These are phyloP conservation scores for Cryptosporidium felis DNA, from an alignment of 169 alveolate genomes.

Conservation along the genomic window DNA sequence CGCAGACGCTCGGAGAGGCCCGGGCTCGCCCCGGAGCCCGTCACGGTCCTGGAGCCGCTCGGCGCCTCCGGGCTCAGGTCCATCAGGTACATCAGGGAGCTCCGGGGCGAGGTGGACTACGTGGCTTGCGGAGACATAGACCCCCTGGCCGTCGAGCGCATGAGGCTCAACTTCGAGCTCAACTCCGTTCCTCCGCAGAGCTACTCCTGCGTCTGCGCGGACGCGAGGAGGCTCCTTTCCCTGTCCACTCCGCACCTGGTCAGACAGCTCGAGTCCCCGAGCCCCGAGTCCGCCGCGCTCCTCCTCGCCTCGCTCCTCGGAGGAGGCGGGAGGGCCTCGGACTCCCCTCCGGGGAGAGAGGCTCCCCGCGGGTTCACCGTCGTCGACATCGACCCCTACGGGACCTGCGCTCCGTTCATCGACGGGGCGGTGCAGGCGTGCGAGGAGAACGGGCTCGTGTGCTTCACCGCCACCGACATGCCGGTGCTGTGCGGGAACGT, in stretches of 20 bases:
- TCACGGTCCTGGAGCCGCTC: slow-evolving; percentile 83
- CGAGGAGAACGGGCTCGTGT: slow-evolving; percentile 89
- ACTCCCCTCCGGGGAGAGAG: slow-evolving; percentile 71
- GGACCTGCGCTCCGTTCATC: slow-evolving; percentile 90
- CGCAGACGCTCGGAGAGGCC: background rate
- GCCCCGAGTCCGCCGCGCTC: background rate
- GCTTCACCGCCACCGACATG: slow-evolving; percentile 95
- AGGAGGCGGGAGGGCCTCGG: slow-evolving; percentile 74
- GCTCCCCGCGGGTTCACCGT: slow-evolving; percentile 82
- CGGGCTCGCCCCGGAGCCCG: background rate
- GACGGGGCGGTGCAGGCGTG: slow-evolving; percentile 90
- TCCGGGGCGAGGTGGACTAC: slow-evolving; percentile 73
- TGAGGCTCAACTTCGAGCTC: slow-evolving; percentile 80
- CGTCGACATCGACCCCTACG: slow-evolving; percentile 94
- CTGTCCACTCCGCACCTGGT: slow-evolving; percentile 49
- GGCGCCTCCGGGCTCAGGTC: slow-evolving; percentile 90
- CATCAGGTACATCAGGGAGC: slow-evolving; percentile 86
- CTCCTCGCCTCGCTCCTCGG: background rate
- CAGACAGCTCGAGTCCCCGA: slow-evolving; percentile 6
- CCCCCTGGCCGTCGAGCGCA: slow-evolving; percentile 85
- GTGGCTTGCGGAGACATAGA: slow-evolving; percentile 88
- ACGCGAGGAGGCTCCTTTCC: slow-evolving; percentile 68
- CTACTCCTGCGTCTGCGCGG: slow-evolving; percentile 74
- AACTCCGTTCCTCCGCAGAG: slow-evolving; percentile 77
- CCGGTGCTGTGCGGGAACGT: slow-evolving; percentile 93